Evolutionary conservation across 179 eudicot species (phyloP), one percentile per base, ranked within the genome.

Genomic region (Beta macrorhiza): DNA sequence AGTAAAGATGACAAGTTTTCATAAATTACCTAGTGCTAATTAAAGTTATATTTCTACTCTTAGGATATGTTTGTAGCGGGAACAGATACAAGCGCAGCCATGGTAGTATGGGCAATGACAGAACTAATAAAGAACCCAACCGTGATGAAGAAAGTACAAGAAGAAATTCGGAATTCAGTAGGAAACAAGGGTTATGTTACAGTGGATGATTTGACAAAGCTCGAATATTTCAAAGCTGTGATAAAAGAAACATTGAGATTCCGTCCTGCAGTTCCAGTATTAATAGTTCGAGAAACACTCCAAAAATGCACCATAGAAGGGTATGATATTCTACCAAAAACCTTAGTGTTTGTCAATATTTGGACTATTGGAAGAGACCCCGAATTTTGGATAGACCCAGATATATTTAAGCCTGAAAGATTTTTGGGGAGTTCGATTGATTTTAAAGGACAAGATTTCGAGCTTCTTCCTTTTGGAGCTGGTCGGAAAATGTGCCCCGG

Each of bases 401-500:
- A 79, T 10, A 57, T 0, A 12, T 79, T 69, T 20, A 69, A 56
- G 56, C 83, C 86, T 0, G 86, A 83, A 20, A 79, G 86, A 32
- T 83, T 83, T 69, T 13, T 80, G 10, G 83, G 42, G 12, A 83
- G 70, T 25, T 7, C 62, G 0, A 76, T 80, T 68, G 83, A 79
- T 19, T 83, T 47, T 1, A 81, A 73, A 65, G 87, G 82, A 0
- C 75, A 81, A 4, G 84, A 84, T 51, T 84, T 84, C 49, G 84
- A 81, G 42, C 42, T 81, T 13, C 37, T 84, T 64, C 87, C 87
- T 0, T 84, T 84, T 59, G 84, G 87, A 0, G 78, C 84, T 0
- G 87, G 84, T 2, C 73, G 87, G 67, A 77, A 83, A 67, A 75
- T 74, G 57, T 84, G 87, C 74, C 87, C 87, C 0, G 87, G 82